Conservation (phyloP, 768 basidiomycete genomes). For the Psilocybe tampanensis region DNA sequence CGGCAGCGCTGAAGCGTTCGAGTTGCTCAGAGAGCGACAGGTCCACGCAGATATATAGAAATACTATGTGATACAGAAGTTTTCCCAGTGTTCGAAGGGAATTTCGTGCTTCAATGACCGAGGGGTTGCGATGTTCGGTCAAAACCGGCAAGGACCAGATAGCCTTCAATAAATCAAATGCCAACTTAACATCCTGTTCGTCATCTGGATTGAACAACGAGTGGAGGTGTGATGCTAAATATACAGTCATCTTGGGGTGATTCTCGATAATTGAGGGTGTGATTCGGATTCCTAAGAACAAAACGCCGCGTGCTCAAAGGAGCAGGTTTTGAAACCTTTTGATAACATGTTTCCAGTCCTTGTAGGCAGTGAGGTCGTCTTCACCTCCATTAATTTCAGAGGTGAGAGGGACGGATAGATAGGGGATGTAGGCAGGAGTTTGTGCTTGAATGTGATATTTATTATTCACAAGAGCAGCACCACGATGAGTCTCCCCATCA, state of each 20-base stretch:
- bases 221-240: conserved; percentile 4
- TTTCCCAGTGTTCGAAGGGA: conserved; percentile 20
- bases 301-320: conserved; percentile 19
- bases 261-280: conserved; percentile 11
- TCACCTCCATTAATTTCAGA: conserved; percentile 26
- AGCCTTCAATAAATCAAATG: conserved; percentile 9
- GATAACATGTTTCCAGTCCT: conserved; percentile 31
- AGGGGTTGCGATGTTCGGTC: not conserved
- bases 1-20: conserved; percentile 24
- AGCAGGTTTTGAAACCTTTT: conserved; percentile 22
- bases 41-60: conserved; percentile 28
- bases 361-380: conserved; percentile 29
- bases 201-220: conserved; percentile 20
- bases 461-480: conserved; percentile 11
- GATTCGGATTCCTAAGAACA: conserved; percentile 17
- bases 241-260: conserved; percentile 13
- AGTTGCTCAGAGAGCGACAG: conserved; percentile 30
- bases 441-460: conserved; percentile 10
- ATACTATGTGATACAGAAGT: conserved; percentile 22
- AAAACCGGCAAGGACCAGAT: not conserved
- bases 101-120: conserved; percentile 3
- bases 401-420: conserved; percentile 15
- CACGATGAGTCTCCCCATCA: conserved; percentile 24
- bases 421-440: conserved; percentile 11
- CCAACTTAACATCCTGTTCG: conserved; percentile 21